Percentiles rank a stretch among this genome's conserved stretches.
phyloP scores from a whole-genome alignment of 164 flowering plant genomes.

The Magnolia officinalis region DNA sequence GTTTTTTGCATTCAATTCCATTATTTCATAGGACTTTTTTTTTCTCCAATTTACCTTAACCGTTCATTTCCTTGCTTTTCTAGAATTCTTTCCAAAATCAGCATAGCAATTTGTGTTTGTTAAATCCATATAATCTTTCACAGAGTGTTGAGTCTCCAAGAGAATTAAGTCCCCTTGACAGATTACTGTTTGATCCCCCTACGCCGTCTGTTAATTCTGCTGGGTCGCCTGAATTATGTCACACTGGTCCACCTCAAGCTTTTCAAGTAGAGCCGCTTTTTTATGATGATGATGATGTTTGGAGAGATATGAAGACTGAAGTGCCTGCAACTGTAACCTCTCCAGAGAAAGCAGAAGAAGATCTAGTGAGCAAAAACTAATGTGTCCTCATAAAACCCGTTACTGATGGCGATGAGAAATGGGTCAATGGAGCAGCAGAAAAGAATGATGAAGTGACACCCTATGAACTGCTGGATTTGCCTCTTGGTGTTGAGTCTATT shows the following conservation, averaged over 20 bases:
- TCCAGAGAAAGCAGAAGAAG: conserved; percentile 7
- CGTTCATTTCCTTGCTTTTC: neutral
- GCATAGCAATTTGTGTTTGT: conserved; percentile 38
- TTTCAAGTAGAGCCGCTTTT: conserved; percentile 8
- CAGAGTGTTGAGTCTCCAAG: conserved; percentile 45
- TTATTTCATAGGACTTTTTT: neutral
- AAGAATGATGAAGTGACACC: too few species aligned
- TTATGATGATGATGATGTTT: conserved; percentile 5
- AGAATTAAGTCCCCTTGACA: conserved; percentile 27
- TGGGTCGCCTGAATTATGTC: conserved; percentile 6
- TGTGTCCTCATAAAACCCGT: conserved; percentile 1
- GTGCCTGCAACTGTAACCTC: too few species aligned
- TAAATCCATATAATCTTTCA: conserved; percentile 33
- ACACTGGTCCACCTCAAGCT: conserved; percentile 11
- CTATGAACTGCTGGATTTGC: too few species aligned
- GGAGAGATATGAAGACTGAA: neutral
- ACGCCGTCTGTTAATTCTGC: conserved; percentile 8
- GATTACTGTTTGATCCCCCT: conserved; percentile 31
- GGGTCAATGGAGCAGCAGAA: neutral
- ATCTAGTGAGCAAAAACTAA: conserved; percentile 10
- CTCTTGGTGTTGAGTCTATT: conserved; percentile 1
- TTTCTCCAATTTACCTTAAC: neutral
- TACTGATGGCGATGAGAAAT: neutral
- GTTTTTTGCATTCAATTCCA: neutral
- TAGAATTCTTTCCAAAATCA: conserved; percentile 45